Evolutionary conservation across 805 yeast genomes (phyloP).

Genomic region (Candida oleophila): DNA sequence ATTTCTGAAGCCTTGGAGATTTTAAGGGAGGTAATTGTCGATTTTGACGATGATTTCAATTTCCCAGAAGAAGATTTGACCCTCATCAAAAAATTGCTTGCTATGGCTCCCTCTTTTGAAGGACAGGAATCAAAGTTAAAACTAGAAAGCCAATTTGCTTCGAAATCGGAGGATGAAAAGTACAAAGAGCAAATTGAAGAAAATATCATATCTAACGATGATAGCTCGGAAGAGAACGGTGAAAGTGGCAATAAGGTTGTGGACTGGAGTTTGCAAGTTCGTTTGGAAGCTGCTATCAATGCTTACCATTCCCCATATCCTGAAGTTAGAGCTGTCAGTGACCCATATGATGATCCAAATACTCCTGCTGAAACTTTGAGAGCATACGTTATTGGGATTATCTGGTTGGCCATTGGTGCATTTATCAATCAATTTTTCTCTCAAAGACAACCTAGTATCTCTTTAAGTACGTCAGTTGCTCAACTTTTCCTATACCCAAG

Average conservation of each 20-base stretch:
- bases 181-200: too few species aligned
- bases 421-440: constrained; percentile 56
- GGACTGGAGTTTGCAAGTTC: constrained; percentile 26
- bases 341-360: constrained; percentile 35
- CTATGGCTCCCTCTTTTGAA: not conserved
- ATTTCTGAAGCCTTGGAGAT: constrained; percentile 40
- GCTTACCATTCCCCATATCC: constrained; percentile 33
- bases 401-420: constrained; percentile 52
- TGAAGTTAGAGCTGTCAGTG: constrained; percentile 30
- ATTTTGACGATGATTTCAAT: constrained; percentile 49
- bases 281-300: constrained; percentile 42
- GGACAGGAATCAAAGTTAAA: not conserved
- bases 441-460: constrained; percentile 51
- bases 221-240: not conserved
- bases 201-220: not conserved
- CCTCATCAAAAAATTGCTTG: constrained; percentile 22
- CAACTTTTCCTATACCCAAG: constrained; percentile 46
- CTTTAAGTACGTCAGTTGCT: constrained; percentile 38
- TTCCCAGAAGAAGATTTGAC: constrained; percentile 38
- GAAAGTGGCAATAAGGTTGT: constrained; percentile 7
- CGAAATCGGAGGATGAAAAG: not conserved
- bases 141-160: not conserved
- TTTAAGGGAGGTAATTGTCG: constrained; percentile 36
- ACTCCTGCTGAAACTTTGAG: constrained; percentile 38
- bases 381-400: constrained; percentile 50